phyloP scores from a whole-genome alignment of 257 asterid species.

The Ballota nigra region DNA sequence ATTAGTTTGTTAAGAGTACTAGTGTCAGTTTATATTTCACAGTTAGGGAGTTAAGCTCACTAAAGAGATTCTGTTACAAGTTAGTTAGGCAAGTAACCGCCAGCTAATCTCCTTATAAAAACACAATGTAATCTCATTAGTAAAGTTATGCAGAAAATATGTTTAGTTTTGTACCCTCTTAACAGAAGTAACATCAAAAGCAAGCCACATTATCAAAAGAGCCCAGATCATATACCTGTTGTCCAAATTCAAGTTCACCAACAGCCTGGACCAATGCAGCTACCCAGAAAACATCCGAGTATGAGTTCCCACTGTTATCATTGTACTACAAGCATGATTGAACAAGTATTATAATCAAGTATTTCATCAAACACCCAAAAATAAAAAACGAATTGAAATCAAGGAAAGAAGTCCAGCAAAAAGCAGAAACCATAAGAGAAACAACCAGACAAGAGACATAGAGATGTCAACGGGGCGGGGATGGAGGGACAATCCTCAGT shows the following conservation, averaged over 20 bases:
- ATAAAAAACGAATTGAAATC: background rate
- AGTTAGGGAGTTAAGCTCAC: too few species aligned
- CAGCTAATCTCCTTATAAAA: too few species aligned
- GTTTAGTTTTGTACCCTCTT: too few species aligned
- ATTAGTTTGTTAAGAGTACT: too few species aligned
- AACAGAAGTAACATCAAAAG: background rate
- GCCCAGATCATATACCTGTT: conserved; percentile 55
- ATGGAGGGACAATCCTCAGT: too few species aligned
- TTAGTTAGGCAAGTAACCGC: too few species aligned
- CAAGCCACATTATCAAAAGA: background rate
- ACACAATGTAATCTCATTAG: too few species aligned
- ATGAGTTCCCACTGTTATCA: conserved; percentile 89
- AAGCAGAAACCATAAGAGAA: background rate
- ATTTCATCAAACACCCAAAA: background rate
- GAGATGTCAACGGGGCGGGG: too few species aligned
- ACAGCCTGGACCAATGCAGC: conserved; percentile 88
- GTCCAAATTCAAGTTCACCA: conserved; percentile 96
- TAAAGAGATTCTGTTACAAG: too few species aligned
- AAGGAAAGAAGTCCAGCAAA: background rate
- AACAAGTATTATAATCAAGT: background rate
- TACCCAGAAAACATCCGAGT: conserved; percentile 95
- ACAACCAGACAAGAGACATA: background rate
- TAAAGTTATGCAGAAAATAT: too few species aligned
- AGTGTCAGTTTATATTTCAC: too few species aligned
- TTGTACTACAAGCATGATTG: conserved; percentile 56